Evolutionary conservation across 179 eudicot species (phyloP), one percentile per base, ranked within the genome.

Genomic region (Spinacia oleracea): DNA sequence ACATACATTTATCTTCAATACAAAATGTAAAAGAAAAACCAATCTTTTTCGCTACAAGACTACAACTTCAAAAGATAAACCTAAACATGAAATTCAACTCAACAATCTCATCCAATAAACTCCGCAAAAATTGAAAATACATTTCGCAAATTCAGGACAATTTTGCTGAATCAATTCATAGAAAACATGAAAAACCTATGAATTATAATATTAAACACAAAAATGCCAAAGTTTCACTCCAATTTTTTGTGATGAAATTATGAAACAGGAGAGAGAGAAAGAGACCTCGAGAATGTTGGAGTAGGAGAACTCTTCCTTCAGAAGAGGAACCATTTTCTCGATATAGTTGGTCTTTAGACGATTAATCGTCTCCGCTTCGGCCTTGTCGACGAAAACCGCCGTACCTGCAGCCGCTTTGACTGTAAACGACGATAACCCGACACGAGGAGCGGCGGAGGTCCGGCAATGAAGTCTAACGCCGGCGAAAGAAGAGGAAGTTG

Each of bases 261-360:
- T 71, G 0, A 55, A 46, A 25, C 69, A 29, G 5, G 21, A 25
- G 34, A 7, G 46, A 51, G 27, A 29, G 48, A 50, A 18, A 18
- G 34, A 32, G 20, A 94, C 98, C 97, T 93, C 87, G 46, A 89
- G 97, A 73, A 93, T 25, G 80, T 95, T 95, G 76, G 91, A 71
- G 88, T 95, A 95, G 20, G 85, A 74, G 85, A 95, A 95, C 83
- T 95, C 97, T 8, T 95, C 95, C 40, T 87, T 89, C 64, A 95
- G 97, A 82, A 88, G 50, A 2, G 98, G 97, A 0, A 90, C 82
- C 14, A 93, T 89, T 83, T 89, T 92, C 66, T 91, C 89, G 25
- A 89, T 75, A 78, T 95, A 95, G 18, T 82, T 9, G 0, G 90
- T 40, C 78, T 91, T 91, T 23, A 95, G 91, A 27, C 98, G 93